Percentiles rank a stretch among this genome's conserved stretches.
Conservation (phyloP, 1,284 basidiomycete species). For the Spongispora temasekensis region DNA sequence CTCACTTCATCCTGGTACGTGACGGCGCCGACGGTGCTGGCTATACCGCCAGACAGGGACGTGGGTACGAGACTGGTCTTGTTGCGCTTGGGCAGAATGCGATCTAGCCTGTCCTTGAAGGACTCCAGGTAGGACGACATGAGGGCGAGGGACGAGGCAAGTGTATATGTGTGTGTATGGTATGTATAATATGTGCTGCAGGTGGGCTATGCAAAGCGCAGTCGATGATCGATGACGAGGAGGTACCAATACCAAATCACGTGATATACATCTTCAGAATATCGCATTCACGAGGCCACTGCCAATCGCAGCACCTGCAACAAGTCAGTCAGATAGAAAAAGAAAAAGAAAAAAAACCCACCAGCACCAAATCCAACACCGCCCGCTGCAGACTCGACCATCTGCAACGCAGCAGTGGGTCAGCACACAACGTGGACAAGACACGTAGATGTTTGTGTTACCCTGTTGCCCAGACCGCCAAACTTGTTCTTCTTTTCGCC, state of each 20-base stretch:
- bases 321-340: conserved; percentile 5
- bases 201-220: too few relatives aligned
- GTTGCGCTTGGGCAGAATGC: conserved; percentile 26
- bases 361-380: conserved; percentile 73
- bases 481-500: conserved; percentile 58
- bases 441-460: conserved; percentile 22
- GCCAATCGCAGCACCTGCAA: conserved; percentile 54
- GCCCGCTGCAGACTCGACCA: conserved; percentile 68
- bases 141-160: background rate
- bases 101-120: conserved; percentile 33
- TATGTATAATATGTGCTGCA: too few relatives aligned
- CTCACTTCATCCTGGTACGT: conserved; percentile 71
- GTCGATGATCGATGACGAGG: conserved; percentile 9
- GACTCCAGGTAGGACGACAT: conserved; percentile 29
- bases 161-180: background rate
- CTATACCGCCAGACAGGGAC: conserved; percentile 51
- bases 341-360: conserved; percentile 26
- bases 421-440: conserved; percentile 16
- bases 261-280: conserved; percentile 41
- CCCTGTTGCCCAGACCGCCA: conserved; percentile 59
- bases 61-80: conserved; percentile 23
- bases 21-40: conserved; percentile 58
- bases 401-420: conserved; percentile 42
- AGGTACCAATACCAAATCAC: conserved; percentile 10
- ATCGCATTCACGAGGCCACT: conserved; percentile 41